These are phyloP conservation scores for Potentilla sterilis DNA, from an alignment of 306 rosid species.

Conservation along the genomic window DNA sequence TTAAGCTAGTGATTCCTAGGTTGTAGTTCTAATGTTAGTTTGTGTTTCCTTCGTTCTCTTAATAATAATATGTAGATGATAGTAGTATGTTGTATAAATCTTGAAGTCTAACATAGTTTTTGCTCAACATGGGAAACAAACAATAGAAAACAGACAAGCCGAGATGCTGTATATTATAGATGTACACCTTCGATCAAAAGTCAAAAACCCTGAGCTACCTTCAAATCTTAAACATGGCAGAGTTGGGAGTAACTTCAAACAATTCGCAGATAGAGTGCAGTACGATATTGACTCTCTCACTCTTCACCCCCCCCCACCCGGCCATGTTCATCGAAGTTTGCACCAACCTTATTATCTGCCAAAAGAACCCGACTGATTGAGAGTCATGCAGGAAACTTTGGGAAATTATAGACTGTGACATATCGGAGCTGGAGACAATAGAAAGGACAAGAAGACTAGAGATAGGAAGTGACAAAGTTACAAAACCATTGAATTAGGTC, in stretches of 20 bases:
- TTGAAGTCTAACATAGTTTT: background rate
- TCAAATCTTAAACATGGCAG: background rate
- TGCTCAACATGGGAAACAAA: background rate
- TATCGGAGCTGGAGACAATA: background rate
- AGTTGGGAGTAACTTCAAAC: background rate
- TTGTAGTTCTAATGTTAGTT: background rate
- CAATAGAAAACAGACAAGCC: background rate
- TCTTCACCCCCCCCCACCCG: background rate
- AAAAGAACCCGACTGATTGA: background rate
- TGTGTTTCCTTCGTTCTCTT: background rate
- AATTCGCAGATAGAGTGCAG: background rate
- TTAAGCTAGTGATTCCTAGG: background rate
- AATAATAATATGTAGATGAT: too few relatives aligned
- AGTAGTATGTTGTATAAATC: too few relatives aligned
- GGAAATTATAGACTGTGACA: background rate
- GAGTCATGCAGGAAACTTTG: background rate
- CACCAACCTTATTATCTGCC: background rate
- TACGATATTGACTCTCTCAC: background rate
- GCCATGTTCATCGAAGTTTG: slow-evolving; percentile 7
- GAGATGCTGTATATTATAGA: background rate
- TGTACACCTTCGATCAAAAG: background rate
- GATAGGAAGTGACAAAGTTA: background rate
- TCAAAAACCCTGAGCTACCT: background rate
- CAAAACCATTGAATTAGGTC: background rate
- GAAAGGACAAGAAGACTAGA: background rate